Percentiles rank a stretch among this genome's conserved stretches.
These are phyloP conservation scores for Fusarium clavum DNA, from an alignment of 2,329 filamentous ascomycete species.

Conservation along the genomic window DNA sequence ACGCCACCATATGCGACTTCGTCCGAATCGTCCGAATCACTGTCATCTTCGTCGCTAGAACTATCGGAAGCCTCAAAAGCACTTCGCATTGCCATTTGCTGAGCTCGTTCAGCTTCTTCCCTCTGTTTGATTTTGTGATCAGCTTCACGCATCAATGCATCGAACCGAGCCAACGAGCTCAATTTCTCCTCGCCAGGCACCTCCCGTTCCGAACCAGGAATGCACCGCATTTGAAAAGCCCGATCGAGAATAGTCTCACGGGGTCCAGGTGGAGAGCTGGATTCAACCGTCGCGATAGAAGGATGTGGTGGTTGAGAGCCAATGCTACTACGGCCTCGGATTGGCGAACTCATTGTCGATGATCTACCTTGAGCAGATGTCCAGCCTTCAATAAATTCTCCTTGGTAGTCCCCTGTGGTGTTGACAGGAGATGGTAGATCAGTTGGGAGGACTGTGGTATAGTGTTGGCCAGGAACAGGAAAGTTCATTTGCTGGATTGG, in stretches of 20 bases:
- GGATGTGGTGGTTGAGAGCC: slow-evolving; percentile 60
- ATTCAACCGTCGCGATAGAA: slow-evolving; percentile 52
- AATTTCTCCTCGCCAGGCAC: slow-evolving; percentile 70
- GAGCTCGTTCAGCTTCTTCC: slow-evolving; percentile 50
- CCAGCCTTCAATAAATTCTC: slow-evolving; percentile 71
- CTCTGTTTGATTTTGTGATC: slow-evolving; percentile 63
- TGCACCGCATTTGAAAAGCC: slow-evolving; percentile 72
- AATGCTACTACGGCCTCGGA: slow-evolving; percentile 65
- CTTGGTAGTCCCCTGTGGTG: slow-evolving; percentile 64
- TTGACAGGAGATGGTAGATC: slow-evolving; percentile 69
- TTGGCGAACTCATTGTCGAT: slow-evolving; percentile 68
- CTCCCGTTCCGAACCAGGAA: slow-evolving; percentile 69
- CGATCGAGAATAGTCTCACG: slow-evolving; percentile 75
- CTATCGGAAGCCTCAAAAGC: slow-evolving; percentile 64
- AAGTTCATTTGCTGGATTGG: slow-evolving; percentile 55
- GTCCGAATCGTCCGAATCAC: slow-evolving; percentile 56
- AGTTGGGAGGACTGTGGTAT: slow-evolving; percentile 62
- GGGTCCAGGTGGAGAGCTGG: slow-evolving; percentile 64
- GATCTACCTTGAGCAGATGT: slow-evolving; percentile 69
- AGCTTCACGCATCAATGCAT: slow-evolving; percentile 72
- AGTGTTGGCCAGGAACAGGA: slow-evolving; percentile 59
- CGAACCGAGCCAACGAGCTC: slow-evolving; percentile 73
- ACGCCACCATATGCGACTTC: slow-evolving; percentile 56
- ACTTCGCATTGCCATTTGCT: slow-evolving; percentile 57
- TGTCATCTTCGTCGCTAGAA: slow-evolving; percentile 55